These are phyloP conservation scores for Salvia rosmarinus DNA, from an alignment of 257 asterid genomes.

Conservation along the genomic window DNA sequence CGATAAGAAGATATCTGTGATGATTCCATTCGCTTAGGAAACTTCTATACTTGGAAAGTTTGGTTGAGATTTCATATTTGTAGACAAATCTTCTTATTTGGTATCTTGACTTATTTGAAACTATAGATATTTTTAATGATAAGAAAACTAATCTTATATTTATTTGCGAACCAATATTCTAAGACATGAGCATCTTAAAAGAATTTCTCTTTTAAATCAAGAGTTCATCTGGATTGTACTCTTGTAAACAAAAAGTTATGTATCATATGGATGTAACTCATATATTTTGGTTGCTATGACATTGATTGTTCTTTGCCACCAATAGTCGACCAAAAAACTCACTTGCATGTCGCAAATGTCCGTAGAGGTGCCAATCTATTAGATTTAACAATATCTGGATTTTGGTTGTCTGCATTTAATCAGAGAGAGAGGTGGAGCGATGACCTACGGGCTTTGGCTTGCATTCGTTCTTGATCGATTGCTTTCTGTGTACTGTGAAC, in stretches of 20 bases:
- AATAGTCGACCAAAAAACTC: neutral
- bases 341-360: neutral
- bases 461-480: neutral
- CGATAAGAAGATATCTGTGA: conserved; percentile 7
- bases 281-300: conserved; percentile 16
- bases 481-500: conserved; percentile 17
- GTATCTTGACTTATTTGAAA: neutral
- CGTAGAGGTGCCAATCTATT: neutral
- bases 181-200: neutral
- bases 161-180: conserved; percentile 3
- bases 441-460: neutral
- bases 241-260: neutral
- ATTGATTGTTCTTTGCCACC: neutral
- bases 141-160: neutral
- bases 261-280: neutral
- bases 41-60: neutral
- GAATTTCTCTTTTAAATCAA: neutral
- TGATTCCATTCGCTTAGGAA: conserved; percentile 1
- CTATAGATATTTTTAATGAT: neutral
- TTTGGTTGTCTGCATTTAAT: neutral
- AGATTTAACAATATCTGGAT: neutral
- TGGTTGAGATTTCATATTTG: neutral
- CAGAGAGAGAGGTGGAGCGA: conserved; percentile 2
- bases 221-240: conserved; percentile 10
- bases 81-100: conserved; percentile 3